Conservation (phyloP, 2,329 filamentous ascomycete species). For the Cordyceps cateniannulata region DNA sequence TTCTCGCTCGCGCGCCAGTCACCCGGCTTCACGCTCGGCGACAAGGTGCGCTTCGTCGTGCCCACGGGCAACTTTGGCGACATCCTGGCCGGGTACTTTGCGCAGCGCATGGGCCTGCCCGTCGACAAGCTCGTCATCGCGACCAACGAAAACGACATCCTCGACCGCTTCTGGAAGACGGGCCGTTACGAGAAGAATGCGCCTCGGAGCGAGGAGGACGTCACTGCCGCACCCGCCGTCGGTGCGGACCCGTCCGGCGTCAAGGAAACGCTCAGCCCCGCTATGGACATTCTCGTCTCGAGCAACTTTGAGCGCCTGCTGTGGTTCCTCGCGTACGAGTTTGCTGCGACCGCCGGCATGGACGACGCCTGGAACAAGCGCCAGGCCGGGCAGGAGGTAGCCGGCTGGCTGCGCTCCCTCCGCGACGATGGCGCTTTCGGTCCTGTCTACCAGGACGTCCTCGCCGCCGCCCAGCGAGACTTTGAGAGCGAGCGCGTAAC, state of each 20-base stretch:
- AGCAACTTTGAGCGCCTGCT: conserved; percentile 95
- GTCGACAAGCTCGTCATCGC: conserved; percentile 84
- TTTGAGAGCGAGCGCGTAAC: conserved; percentile 77
- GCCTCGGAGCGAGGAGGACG: conserved; percentile 32
- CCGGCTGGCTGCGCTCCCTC: conserved; percentile 69
- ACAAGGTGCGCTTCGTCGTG: conserved; percentile 77
- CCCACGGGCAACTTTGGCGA: conserved; percentile 97
- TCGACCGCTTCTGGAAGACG: conserved; percentile 90
- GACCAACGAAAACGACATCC: conserved; percentile 96
- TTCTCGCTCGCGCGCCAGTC: conserved; percentile 66
- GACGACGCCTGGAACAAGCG: conserved; percentile 60
- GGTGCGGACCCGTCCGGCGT: conserved; percentile 66
- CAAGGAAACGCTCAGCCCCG: conserved; percentile 86
- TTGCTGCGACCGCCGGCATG: conserved; percentile 52
- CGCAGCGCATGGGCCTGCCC: conserved; percentile 81
- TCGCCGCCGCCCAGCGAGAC: conserved; percentile 61
- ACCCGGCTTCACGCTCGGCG: conserved; percentile 53
- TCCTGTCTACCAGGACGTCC: conserved; percentile 66
- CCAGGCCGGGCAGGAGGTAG: conserved; percentile 69
- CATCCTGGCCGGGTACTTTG: conserved; percentile 89
- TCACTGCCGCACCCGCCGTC: conserved; percentile 57
- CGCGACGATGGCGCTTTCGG: conserved; percentile 77
- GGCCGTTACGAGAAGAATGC: conserved; percentile 84
- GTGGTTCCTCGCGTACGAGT: conserved; percentile 83
- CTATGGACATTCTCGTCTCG: conserved; percentile 96